A percentile compares a stretch with the other conserved stretches of the same genome.
Conservation (phyloP, 1,284 basidiomycete genomes). For the Boletellus dicymbophilus region DNA sequence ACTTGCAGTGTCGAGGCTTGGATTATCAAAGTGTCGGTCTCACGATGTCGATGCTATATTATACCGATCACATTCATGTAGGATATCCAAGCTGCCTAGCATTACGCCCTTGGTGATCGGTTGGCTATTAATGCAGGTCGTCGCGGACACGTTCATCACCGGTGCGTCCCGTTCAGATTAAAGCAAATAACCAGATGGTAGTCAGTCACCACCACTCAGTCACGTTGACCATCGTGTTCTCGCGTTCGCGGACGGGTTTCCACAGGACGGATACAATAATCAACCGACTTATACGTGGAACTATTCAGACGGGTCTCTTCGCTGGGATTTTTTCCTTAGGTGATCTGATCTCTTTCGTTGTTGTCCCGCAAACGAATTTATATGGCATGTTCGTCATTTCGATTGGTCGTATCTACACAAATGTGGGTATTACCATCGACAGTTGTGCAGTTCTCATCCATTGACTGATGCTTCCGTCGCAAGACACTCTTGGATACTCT, state of each 20-base stretch:
- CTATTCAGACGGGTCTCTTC: slow-evolving; percentile 49
- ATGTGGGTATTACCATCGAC: slow-evolving; percentile 21
- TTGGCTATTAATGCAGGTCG: slow-evolving; percentile 44
- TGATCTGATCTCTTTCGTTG: slow-evolving; percentile 42
- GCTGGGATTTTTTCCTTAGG: slow-evolving; percentile 45
- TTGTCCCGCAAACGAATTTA: slow-evolving; percentile 23
- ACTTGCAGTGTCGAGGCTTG: slow-evolving; percentile 39
- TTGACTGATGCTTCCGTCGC: not conserved
- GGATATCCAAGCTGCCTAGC: slow-evolving; percentile 21
- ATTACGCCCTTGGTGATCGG: slow-evolving; percentile 31
- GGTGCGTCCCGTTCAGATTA: slow-evolving; percentile 22
- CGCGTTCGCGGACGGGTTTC: slow-evolving; percentile 44
- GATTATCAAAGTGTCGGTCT: slow-evolving; percentile 38
- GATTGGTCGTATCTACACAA: slow-evolving; percentile 36
- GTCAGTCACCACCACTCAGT: slow-evolving; percentile 12
- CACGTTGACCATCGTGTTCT: slow-evolving; percentile 37
- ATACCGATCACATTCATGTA: slow-evolving; percentile 11
- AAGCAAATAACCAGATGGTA: not conserved
- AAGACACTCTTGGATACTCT: slow-evolving; percentile 20
- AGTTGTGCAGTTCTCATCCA: not conserved
- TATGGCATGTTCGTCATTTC: slow-evolving; percentile 34
- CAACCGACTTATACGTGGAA: slow-evolving; percentile 46
- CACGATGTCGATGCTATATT: not conserved
- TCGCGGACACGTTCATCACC: slow-evolving; percentile 41
- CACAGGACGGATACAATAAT: slow-evolving; percentile 44